Conservation (phyloP, 306 rosid species). For the Sicyos edulis region DNA sequence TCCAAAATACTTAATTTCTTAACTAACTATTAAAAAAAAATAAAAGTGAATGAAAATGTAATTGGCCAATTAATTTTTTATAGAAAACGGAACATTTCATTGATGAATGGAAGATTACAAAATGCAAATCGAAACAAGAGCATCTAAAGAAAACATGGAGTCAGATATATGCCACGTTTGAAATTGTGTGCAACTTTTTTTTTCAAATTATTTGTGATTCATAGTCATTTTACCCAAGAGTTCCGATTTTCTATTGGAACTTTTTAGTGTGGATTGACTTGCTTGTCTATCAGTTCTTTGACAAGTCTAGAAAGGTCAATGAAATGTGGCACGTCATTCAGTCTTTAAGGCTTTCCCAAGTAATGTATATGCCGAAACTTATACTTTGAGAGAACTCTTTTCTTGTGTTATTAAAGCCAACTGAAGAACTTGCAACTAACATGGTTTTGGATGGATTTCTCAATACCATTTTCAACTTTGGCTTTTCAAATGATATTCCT, state of each 20-base stretch:
- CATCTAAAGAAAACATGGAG: too few species aligned
- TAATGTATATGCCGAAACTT: not conserved
- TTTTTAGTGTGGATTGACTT: not conserved
- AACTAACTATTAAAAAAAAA: not conserved
- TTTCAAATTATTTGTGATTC: not conserved
- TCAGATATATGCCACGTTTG: too few species aligned
- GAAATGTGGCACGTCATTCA: not conserved
- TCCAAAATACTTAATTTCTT: not conserved
- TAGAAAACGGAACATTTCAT: too few species aligned
- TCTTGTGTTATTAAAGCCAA: not conserved
- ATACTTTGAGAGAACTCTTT: not conserved
- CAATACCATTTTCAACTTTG: not conserved
- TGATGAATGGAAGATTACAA: too few species aligned
- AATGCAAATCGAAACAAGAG: not conserved
- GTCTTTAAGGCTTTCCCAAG: not conserved
- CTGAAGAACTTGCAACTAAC: not conserved
- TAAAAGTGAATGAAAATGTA: too few species aligned
- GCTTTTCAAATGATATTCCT: not conserved
- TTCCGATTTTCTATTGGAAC: not conserved
- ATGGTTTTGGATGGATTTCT: not conserved
- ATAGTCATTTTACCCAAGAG: not conserved
- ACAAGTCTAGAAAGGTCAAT: not conserved
- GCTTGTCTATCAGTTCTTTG: not conserved
- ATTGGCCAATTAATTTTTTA: too few species aligned
- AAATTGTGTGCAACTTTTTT: too few species aligned